These are phyloP conservation scores for Metarhizium album DNA, from an alignment of 2,329 filamentous ascomycete genomes.

Conservation along the genomic window DNA sequence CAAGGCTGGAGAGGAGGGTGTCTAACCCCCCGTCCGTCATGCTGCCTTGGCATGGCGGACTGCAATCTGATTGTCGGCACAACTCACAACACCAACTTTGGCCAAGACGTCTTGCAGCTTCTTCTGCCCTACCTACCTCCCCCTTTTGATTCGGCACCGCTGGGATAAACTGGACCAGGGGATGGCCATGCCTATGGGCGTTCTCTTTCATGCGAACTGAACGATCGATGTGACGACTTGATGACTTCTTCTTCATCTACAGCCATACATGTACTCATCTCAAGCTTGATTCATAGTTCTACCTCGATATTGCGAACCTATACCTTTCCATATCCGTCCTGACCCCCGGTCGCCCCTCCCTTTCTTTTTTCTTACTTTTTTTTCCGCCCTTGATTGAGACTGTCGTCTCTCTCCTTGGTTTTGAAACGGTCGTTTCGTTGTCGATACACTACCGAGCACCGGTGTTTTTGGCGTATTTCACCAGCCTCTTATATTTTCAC, in stretches of 20 bases:
- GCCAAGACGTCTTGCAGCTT: conserved; percentile 16
- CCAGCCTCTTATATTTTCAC: background rate
- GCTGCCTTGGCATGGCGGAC: conserved; percentile 17
- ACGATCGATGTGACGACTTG: conserved; percentile 8
- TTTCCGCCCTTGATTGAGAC: conserved; percentile 3
- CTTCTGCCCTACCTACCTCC: conserved; percentile 9
- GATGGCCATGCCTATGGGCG: conserved; percentile 5
- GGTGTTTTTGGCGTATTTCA: conserved; percentile 15
- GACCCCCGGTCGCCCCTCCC: too few species aligned
- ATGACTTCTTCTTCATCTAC: conserved; percentile 9
- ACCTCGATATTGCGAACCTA: conserved; percentile 1
- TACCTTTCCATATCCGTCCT: conserved; percentile 6
- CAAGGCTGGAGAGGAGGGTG: conserved; percentile 90
- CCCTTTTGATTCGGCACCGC: conserved; percentile 6
- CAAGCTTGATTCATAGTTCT: background rate
- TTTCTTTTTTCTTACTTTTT: conserved; percentile 13
- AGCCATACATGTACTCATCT: conserved; percentile 4
- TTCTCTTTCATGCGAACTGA: background rate
- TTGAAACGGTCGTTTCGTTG: background rate
- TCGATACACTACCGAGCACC: conserved; percentile 17
- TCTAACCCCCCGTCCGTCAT: conserved; percentile 40
- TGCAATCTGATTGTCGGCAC: conserved; percentile 14
- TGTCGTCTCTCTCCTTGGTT: background rate
- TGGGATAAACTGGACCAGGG: conserved; percentile 7
- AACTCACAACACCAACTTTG: background rate